These are phyloP conservation scores for Solanum ahanhuiri DNA, from an alignment of 257 asterid genomes.

Conservation along the genomic window DNA sequence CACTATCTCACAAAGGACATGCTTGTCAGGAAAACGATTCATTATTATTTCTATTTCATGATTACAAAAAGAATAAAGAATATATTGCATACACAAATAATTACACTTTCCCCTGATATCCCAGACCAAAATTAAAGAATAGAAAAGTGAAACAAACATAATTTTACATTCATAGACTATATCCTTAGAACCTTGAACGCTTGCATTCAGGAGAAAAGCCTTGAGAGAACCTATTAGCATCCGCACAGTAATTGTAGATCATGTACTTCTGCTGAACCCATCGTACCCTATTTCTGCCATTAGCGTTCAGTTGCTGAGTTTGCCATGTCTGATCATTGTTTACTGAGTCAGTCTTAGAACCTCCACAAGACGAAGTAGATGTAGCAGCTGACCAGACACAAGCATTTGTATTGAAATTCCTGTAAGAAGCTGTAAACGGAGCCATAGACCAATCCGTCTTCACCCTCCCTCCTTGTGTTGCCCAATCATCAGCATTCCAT, in stretches of 20 bases:
- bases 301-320: conserved; percentile 15
- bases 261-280: conserved; percentile 22
- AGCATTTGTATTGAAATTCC: conserved; percentile 23
- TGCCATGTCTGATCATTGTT: conserved; percentile 15
- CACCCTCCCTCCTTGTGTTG: conserved; percentile 33
- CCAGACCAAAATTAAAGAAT: neutral
- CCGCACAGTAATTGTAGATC: conserved; percentile 29
- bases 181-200: neutral
- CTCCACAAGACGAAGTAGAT: neutral
- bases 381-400: conserved; percentile 8
- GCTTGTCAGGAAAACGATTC: too few relatives aligned
- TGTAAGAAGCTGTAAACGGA: conserved; percentile 31
- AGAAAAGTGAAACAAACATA: neutral
- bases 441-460: conserved; percentile 31
- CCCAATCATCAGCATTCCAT: conserved; percentile 35
- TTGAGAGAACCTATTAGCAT: conserved; percentile 8
- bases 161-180: neutral
- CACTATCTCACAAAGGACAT: too few relatives aligned
- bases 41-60: neutral
- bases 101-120: neutral
- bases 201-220: conserved; percentile 29
- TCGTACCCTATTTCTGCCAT: conserved; percentile 19
- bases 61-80: neutral
- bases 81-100: neutral
- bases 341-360: neutral